Evolutionary conservation across 148 eudicot species (phyloP).

Genomic region (Vaccinium myrtillus): DNA sequence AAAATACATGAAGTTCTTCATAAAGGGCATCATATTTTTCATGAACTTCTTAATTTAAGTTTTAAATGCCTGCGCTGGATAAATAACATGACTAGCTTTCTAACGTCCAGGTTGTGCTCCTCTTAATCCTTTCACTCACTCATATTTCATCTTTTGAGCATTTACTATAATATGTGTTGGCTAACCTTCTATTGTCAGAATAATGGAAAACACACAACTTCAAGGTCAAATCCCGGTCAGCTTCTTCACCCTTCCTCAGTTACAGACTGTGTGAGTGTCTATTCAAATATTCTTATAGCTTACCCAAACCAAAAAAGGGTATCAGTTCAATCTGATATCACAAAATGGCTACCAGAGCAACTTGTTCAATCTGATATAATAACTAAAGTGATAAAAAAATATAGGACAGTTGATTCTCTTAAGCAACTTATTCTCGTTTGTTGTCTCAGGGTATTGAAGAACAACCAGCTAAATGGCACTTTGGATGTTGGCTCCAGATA

Average conservation of each 20-base stretch:
- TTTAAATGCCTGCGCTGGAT: neutral
- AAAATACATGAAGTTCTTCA: neutral
- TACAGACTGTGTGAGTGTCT: slow-evolving; percentile 40
- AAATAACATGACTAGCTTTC: neutral
- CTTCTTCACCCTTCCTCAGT: slow-evolving; percentile 54
- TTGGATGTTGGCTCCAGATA: slow-evolving; percentile 33
- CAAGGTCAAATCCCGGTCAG: slow-evolving; percentile 55
- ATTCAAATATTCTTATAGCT: neutral
- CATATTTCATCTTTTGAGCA: neutral
- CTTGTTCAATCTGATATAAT: too few species aligned
- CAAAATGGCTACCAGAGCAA: neutral
- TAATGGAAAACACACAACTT: slow-evolving; percentile 57
- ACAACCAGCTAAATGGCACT: slow-evolving; percentile 39
- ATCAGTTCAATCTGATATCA: slow-evolving; percentile 1
- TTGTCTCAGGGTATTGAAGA: slow-evolving; percentile 36
- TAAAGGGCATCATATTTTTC: neutral
- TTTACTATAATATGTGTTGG: neutral
- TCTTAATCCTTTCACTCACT: neutral
- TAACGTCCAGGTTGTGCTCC: neutral
- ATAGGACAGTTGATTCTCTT: neutral
- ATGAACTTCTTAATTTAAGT: neutral
- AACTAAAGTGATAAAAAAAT: neutral
- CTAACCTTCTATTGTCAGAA: slow-evolving; percentile 34
- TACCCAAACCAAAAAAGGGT: neutral
- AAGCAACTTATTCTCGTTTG: neutral